A percentile compares a stretch with the other conserved stretches of the same genome.
Evolutionary conservation across 2,329 filamentous ascomycete species (phyloP).

Genomic region (Periconia macrospinosa): DNA sequence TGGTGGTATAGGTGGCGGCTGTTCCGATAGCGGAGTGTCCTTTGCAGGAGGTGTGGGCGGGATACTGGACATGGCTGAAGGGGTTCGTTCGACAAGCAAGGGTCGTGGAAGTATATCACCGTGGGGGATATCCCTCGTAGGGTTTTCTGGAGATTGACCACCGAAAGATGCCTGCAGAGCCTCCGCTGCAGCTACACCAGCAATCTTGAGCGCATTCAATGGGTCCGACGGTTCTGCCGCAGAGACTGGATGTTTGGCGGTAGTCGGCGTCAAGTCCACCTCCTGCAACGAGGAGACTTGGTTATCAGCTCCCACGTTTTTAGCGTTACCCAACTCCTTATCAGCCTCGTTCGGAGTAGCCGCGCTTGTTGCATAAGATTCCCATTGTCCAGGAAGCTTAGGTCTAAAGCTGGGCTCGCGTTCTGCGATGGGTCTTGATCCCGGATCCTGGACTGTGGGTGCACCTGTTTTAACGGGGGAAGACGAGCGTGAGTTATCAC

Average conservation of each 20-base stretch:
- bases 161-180: conserved; percentile 47
- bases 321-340: conserved; percentile 21
- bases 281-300: conserved; percentile 25
- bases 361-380: conserved; percentile 50
- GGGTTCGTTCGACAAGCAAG: conserved; percentile 41
- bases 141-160: conserved; percentile 21
- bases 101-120: conserved; percentile 45
- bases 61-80: conserved; percentile 38
- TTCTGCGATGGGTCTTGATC: conserved; percentile 29
- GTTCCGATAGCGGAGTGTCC: conserved; percentile 40
- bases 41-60: conserved; percentile 53
- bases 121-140: conserved; percentile 11
- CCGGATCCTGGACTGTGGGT: conserved; percentile 17
- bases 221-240: conserved; percentile 32
- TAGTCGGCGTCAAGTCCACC: conserved; percentile 40
- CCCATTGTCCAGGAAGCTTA: conserved; percentile 57
- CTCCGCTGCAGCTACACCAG: conserved; percentile 53
- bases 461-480: conserved; percentile 31
- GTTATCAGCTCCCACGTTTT: conserved; percentile 2
- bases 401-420: conserved; percentile 52
- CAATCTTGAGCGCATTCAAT: conserved; percentile 49
- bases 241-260: conserved; percentile 34
- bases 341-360: conserved; percentile 35
- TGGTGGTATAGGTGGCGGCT: conserved; percentile 30
- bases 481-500: conserved; percentile 38